Conservation (phyloP, 257 asterid genomes). For the Lycium barbarum region DNA sequence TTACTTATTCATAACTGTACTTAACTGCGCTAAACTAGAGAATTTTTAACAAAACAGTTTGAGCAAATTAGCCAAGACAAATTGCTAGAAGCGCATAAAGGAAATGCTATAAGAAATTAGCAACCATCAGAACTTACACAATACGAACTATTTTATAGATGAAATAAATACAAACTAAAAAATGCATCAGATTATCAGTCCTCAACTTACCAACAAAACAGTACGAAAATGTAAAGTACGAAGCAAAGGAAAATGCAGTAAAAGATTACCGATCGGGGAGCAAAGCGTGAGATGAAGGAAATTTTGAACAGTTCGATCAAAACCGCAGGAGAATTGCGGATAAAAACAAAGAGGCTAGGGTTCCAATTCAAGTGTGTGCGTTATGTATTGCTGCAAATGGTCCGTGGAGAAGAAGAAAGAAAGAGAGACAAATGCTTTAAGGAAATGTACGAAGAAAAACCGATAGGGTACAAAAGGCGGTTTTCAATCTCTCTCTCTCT, state of each 20-base stretch:
- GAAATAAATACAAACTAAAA: not conserved
- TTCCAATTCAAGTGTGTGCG: not conserved
- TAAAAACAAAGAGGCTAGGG: not conserved
- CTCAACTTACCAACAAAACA: not conserved
- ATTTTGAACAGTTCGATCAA: constrained; percentile 20
- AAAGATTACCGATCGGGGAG: constrained; percentile 42
- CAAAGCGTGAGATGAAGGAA: constrained; percentile 33
- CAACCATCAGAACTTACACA: not conserved
- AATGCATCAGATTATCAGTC: not conserved
- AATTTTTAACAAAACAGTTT: no score
- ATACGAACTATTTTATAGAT: not conserved
- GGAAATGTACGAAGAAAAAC: not conserved
- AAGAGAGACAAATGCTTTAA: not conserved
- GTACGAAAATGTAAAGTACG: constrained; percentile 6
- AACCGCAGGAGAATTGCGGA: not conserved
- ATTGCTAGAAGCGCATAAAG: no score
- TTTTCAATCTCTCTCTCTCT: not conserved
- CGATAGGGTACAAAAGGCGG: constrained; percentile 3
- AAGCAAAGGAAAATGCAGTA: not conserved
- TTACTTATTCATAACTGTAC: no score
- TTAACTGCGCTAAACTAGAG: no score
- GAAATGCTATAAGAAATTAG: no score
- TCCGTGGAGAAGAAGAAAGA: not conserved
- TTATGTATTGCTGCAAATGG: constrained; percentile 19
- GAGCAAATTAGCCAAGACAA: no score